Evolutionary conservation across 2,329 filamentous ascomycete genomes (phyloP), one percentile per base, ranked within the genome.

Genomic region (Periconia sp.): DNA sequence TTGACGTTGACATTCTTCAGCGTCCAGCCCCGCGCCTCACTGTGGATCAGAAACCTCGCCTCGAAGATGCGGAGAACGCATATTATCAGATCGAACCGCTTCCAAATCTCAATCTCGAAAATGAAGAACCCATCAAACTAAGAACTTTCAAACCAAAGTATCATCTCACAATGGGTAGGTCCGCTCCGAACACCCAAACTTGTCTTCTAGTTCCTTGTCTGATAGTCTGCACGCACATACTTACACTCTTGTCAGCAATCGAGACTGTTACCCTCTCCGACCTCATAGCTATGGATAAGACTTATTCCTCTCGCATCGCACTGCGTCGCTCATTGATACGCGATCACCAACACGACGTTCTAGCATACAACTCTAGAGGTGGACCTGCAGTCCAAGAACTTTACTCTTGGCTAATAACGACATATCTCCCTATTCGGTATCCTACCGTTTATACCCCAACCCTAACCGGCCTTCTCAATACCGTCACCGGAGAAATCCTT

Each of bases 101-200:
- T 4, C 33, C 59, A 2, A 62, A 73, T 41, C 81, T 85, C 50
- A 65, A 80, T 45, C 79, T 79, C 73, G 57, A 70, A 37, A 71
- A 65, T 0, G 77, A 74, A 22, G 71, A 78, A 42, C 82, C 80
- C 0, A 57, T 82, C 25, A 74, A 79, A 43, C 59, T 82, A 9
- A 72, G 82, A 11, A 78, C 80, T 0, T 84, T 84, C 64, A 84
- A 82, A 61, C 76, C 80, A 4, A 83, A 78, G 53, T 86, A 82
- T 57, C 77, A 85, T 57, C 63, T 86, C 36, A 84, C 82, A 5
- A 86, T 86, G 83, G 79, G 82, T 83, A 65, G 48, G 66, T 51
- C 16, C 13, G 21, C 23, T 17, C 45, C 31, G 8, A 3, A 13
- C 23, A 25, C 18, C 8, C 37, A 13, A 17, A 12, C n/a, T 26